These are phyloP conservation scores for Cyberlindnera maritima DNA, from an alignment of 805 yeast species.

Conservation along the genomic window DNA sequence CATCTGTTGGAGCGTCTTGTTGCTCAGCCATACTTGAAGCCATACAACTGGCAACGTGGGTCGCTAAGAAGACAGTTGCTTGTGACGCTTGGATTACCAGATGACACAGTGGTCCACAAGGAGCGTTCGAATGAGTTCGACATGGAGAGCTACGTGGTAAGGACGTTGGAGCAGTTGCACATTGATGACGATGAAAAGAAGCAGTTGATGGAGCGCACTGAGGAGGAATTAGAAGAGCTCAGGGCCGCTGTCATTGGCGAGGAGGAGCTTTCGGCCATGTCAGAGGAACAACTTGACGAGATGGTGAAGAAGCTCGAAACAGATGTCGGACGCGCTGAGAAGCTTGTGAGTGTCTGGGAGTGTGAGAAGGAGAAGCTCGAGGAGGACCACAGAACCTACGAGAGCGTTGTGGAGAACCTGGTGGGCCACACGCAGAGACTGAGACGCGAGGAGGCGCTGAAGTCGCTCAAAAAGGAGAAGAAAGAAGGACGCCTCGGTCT, in stretches of 20 bases:
- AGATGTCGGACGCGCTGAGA: constrained; percentile 38
- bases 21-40: constrained; percentile 46
- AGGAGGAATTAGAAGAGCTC: constrained; percentile 20
- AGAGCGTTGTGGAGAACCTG: constrained; percentile 82
- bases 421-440: constrained; percentile 87
- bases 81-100: constrained; percentile 67
- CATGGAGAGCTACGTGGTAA: constrained; percentile 20
- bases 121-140: constrained; percentile 23
- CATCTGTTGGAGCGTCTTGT: constrained; percentile 47
- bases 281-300: constrained; percentile 33
- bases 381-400: constrained; percentile 73
- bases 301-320: constrained; percentile 34
- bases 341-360: constrained; percentile 48
- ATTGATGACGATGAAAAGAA: constrained; percentile 33
- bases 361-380: constrained; percentile 45
- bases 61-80: constrained; percentile 61
- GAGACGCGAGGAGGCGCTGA: constrained; percentile 47
- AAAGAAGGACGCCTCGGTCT: constrained; percentile 15
- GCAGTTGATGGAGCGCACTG: constrained; percentile 25
- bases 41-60: constrained; percentile 69
- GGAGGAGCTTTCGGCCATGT: constrained; percentile 26
- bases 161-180: constrained; percentile 29
- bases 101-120: constrained; percentile 55
- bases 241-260: constrained; percentile 14
- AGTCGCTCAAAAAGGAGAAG: constrained; percentile 32